Evolutionary conservation across 495 filamentous ascomycete species (phyloP), one percentile per base, ranked within the genome.

Genomic region (Jackrogersella multiformis): DNA sequence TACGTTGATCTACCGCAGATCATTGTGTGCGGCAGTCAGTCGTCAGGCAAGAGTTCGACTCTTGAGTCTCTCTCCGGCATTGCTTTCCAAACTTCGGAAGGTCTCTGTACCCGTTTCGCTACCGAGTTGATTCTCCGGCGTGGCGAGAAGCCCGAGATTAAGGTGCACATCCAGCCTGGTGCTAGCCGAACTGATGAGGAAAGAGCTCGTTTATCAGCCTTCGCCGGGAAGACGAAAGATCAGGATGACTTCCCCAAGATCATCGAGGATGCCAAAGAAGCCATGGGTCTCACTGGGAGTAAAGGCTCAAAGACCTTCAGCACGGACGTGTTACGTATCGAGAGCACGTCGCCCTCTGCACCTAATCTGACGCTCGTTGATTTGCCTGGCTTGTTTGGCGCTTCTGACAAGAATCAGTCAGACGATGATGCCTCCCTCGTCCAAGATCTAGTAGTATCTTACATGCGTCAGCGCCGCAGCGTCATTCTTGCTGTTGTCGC

Each of bases 1-100:
- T 83, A 85, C 66, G 71, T 89, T 10, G 78, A 79, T 20, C 77
- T 89, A 12, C 87, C 88, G 10, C 85, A 91, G 68, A 75, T 90
- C n/a, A 82, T 89, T 23, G 88, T 90, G 1, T 89, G 85, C 62
- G 87, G 88, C 4, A 83, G 88, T 73, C 85, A 89, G 57, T 88
- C 83, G 1, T 78, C 79, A 13, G 88, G 87, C 5, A 89, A 89
- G 63, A 88, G 86, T 73, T 90, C 88, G 0, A 85, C 90, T 2
- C 79, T 90, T 0, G 89, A 90, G 64, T 86, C 87, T 4, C 83
- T 91, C 18, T 88, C 87, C 4, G 85, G 85, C 28, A 81, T 90
- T 15, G 74, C 81, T 2, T 90, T 91, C 64, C 85, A 85, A 0
- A 74, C 72, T 0, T 80, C 80, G 26, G 80, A 81, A 54, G 83